Base-by-base conservation (phyloP, 768 basidiomycete genomes). In the Boletus bicolor region DNA sequence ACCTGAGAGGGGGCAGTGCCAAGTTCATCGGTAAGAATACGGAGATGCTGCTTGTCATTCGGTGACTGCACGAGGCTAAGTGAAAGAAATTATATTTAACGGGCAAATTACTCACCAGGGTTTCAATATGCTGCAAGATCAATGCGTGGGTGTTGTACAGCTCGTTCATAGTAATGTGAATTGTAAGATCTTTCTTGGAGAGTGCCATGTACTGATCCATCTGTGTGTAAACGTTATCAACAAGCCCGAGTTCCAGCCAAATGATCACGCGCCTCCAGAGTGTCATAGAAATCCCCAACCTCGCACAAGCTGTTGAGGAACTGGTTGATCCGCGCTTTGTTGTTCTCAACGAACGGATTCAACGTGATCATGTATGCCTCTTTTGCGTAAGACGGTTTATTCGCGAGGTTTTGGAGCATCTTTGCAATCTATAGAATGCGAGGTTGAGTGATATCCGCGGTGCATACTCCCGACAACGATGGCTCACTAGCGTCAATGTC, bases 121-220 rank as follows among this genome's bases (percentile, higher is more conserved):
- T 87, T 71, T 98, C 95, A 64, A 98, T 86, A 69, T 99, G 97
- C 69, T 98, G 95, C 57, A 90, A 76, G 59, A 99, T 87, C 68
- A 98, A 77, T 26, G 94, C 91, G 72, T 99, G 97, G 3, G 97
- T 99, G 76, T 98, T 98, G 75, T 98, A 98, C 78, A 99, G 68
- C 80, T 99, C 97, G 70, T 99, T 99, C 73, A 98, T 77, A 7
- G 97, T 98, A 70, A 99, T 99, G 73, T 94, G 92, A 75, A 99
- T 98, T 79, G 89, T 86, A 56, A 98, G 79, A 70, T 98, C 97
- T 74, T 98, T 98, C 82, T 99, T 99, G 56, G 95, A 98, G 54
- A 99, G 77, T 9, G 97, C 97, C 94, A 99, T 98, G 72, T 99
- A 99, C 79, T 98, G 97, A 74, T 99, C 97, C 88, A 98, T 96